A percentile compares a stretch with the other conserved stretches of the same genome.
phyloP scores from a whole-genome alignment of 2,329 filamentous ascomycete genomes.

The Aureobasidium sp. region DNA sequence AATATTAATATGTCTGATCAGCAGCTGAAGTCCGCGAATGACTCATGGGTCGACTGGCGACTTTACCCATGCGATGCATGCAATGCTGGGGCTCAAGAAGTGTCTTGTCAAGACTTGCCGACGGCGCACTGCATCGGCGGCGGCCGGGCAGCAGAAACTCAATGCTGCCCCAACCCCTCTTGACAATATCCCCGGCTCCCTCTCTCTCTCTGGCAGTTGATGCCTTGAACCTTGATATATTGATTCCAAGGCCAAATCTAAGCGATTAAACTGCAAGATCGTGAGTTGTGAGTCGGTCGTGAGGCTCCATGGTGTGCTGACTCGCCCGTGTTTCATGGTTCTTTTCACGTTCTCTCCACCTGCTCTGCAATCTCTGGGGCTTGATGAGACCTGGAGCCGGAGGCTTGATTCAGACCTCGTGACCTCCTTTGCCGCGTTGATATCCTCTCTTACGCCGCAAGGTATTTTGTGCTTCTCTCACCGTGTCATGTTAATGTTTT shows the following conservation, averaged over 20 bases:
- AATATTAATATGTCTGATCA: background rate
- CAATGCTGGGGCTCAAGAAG: background rate
- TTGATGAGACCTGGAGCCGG: background rate
- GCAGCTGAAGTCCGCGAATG: conserved; percentile 1
- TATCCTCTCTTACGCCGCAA: background rate
- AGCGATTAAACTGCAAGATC: background rate
- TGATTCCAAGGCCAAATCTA: background rate
- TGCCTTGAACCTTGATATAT: background rate
- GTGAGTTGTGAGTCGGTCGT: background rate
- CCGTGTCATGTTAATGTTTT: background rate
- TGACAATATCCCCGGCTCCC: background rate
- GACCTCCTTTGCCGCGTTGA: background rate
- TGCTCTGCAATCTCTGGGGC: background rate
- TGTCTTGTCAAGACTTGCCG: background rate
- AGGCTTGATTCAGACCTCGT: background rate
- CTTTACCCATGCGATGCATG: background rate
- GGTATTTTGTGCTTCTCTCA: background rate
- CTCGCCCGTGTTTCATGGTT: background rate
- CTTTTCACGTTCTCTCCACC: background rate
- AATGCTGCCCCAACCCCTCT: background rate
- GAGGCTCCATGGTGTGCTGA: background rate
- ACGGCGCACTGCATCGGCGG: background rate
- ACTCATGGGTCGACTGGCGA: background rate
- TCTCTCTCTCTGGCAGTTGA: background rate
- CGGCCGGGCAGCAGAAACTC: background rate